A percentile compares a stretch with the other conserved stretches of the same genome.
phyloP scores from a whole-genome alignment of 768 basidiomycete genomes.

The Rhodosporidiobolus odoratus region DNA sequence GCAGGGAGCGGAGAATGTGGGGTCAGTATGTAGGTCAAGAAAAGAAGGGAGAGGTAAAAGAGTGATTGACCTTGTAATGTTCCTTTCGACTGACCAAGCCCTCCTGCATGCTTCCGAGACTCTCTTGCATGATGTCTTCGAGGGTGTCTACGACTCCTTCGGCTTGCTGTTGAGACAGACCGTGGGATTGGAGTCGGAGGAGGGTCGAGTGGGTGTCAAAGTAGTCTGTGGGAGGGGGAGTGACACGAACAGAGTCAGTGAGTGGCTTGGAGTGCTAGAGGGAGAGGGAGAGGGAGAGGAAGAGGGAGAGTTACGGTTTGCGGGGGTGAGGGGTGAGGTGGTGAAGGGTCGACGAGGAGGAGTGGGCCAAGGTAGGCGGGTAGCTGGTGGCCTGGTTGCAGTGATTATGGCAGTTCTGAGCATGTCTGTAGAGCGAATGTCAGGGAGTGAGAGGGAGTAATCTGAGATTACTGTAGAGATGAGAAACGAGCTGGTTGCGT shows the following conservation, averaged over 20 bases:
- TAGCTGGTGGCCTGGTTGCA: not conserved
- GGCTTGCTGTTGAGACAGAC: conserved; percentile 50
- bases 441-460: too few relatives aligned
- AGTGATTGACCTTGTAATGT: conserved; percentile 77
- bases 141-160: conserved; percentile 96
- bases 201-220: conserved; percentile 97
- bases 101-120: conserved; percentile 87
- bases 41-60: not conserved
- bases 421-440: too few relatives aligned
- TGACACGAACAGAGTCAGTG: not conserved
- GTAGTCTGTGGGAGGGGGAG: conserved; percentile 49
- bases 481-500: too few relatives aligned
- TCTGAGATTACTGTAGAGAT: too few relatives aligned
- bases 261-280: not conserved
- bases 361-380: not conserved
- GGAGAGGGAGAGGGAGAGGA: not conserved
- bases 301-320: not conserved
- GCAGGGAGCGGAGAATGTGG: not conserved
- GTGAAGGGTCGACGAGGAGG: not conserved
- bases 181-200: conserved; percentile 79
- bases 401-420: too few relatives aligned
- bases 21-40: not conserved
- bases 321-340: not conserved
- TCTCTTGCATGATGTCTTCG: conserved; percentile 96
- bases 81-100: conserved; percentile 95